Base-by-base conservation (phyloP, 306 rosid genomes). In the Neltuma alba region DNA sequence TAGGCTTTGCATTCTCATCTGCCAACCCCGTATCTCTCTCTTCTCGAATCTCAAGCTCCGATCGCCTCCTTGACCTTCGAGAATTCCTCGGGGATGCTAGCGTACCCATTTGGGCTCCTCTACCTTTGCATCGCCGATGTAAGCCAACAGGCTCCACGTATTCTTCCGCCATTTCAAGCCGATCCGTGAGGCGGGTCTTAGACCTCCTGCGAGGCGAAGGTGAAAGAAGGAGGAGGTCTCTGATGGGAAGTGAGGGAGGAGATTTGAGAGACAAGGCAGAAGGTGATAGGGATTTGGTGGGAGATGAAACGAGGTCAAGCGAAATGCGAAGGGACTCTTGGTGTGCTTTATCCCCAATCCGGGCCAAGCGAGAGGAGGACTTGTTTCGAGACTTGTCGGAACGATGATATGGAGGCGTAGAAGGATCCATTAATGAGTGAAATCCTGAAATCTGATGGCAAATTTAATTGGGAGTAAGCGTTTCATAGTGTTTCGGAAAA, bases 1-100 rank as follows among this genome's bases (percentile, higher is more conserved):
- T 89, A 1, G 81, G 91, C 84, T 95, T 93, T 9, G 31, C 91
- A 34, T 77, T 37, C 77, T 91, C 96, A 38, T 95, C 97, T 36
- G 40, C 82, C 70, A 87, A 68, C 13, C 77, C 78, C 1, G 63
- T 30, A 30, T 91, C 98, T 70, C 81, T 92, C 6, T 92, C 99
- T 74, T 92, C 93, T 63, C 91, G 81, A 77, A 40, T 63, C 81
- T 92, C 97, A 20, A 76, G 28, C 75, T 95, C 98, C 20, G 85
- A 72, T 21, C 95, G 80, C 47, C 93, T 83, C 60, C 92, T 78
- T 1, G 89, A 76, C 81, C 94, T 89, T 25, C 97, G 52, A 23
- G 85, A 31, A 47, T 79, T 88, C 89, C 93, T 87, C 0, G 99
- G 99, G 9, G 98, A 95, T 16, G 89, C 88, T 79, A 87, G 75